Evolutionary conservation across 2,329 filamentous ascomycete species (phyloP).

Genomic region (Calonectria naviculata): DNA sequence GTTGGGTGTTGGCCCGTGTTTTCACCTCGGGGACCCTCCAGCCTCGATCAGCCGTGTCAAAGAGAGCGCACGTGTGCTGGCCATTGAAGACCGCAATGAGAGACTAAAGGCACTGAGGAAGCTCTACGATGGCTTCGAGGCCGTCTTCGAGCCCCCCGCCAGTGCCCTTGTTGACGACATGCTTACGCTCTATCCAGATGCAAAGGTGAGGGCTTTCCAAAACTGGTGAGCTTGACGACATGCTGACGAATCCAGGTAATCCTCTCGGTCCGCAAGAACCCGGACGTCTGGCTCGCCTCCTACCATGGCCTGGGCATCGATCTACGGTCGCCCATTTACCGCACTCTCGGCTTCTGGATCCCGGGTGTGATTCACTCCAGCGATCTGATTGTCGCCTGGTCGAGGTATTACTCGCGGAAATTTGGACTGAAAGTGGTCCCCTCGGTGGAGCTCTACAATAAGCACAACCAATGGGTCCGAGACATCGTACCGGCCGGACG

Average conservation of each 20-base stretch:
- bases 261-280: slow-evolving; percentile 30
- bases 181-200: slow-evolving; percentile 27
- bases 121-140: slow-evolving; percentile 30
- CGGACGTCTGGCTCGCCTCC: slow-evolving; percentile 31
- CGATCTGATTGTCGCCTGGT: slow-evolving; percentile 30
- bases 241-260: too few relatives aligned
- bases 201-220: slow-evolving; percentile 15
- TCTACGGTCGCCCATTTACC: slow-evolving; percentile 28
- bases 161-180: slow-evolving; percentile 31
- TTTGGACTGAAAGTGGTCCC: slow-evolving; percentile 22
- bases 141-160: slow-evolving; percentile 32
- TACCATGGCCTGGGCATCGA: slow-evolving; percentile 33
- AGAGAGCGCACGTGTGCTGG: slow-evolving; percentile 29
- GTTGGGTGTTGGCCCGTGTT: slow-evolving; percentile 26
- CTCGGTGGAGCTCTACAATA: slow-evolving; percentile 26
- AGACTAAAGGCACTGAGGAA: slow-evolving; percentile 28
- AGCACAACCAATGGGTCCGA: slow-evolving; percentile 30
- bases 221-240: too few relatives aligned
- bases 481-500: slow-evolving; percentile 24
- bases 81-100: slow-evolving; percentile 26
- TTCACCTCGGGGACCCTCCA: slow-evolving; percentile 33
- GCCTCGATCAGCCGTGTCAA: slow-evolving; percentile 27
- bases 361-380: slow-evolving; percentile 32
- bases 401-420: slow-evolving; percentile 26
- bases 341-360: slow-evolving; percentile 29